A percentile compares a stretch with the other conserved stretches of the same genome.
These are phyloP conservation scores for Lepidopterella palustris DNA, from an alignment of 495 filamentous ascomycete species.

Conservation along the genomic window DNA sequence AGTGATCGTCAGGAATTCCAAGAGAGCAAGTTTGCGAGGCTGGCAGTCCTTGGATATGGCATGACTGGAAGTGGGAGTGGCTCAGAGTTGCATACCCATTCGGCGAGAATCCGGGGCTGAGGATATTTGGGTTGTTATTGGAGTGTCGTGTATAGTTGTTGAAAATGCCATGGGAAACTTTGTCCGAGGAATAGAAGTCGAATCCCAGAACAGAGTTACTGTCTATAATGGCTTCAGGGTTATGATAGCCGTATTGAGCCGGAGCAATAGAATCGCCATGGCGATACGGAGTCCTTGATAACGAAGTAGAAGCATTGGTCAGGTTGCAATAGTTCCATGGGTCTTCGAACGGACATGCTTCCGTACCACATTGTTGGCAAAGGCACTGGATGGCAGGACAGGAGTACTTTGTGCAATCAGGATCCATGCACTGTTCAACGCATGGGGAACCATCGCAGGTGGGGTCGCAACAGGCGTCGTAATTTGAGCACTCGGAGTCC, in stretches of 20 bases:
- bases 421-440: slow-evolving; percentile 19
- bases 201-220: too few species aligned
- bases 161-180: slow-evolving; percentile 10
- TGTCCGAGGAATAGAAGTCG: slow-evolving; percentile 2
- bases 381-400: slow-evolving; percentile 19
- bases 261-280: slow-evolving; percentile 17
- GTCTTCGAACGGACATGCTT: slow-evolving; percentile 19
- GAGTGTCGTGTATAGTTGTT: background rate
- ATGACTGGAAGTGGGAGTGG: slow-evolving; percentile 2
- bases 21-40: slow-evolving; percentile 4
- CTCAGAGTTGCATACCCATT: slow-evolving; percentile 12
- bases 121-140: background rate
- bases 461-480: slow-evolving; percentile 20
- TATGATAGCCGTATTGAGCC: slow-evolving; percentile 11
- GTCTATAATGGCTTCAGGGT: background rate
- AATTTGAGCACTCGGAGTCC: slow-evolving; percentile 9
- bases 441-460: slow-evolving; percentile 10
- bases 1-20: slow-evolving; percentile 18
- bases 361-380: slow-evolving; percentile 18
- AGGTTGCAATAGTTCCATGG: slow-evolving; percentile 14
- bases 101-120: slow-evolving; percentile 15
- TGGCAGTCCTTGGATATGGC: background rate
- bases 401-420: slow-evolving; percentile 20
- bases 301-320: slow-evolving; percentile 1
- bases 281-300: slow-evolving; percentile 17